Percentiles rank a stretch among this genome's conserved stretches.
These are phyloP conservation scores for Oidiodendron maius DNA, from an alignment of 495 filamentous ascomycete genomes.

Conservation along the genomic window DNA sequence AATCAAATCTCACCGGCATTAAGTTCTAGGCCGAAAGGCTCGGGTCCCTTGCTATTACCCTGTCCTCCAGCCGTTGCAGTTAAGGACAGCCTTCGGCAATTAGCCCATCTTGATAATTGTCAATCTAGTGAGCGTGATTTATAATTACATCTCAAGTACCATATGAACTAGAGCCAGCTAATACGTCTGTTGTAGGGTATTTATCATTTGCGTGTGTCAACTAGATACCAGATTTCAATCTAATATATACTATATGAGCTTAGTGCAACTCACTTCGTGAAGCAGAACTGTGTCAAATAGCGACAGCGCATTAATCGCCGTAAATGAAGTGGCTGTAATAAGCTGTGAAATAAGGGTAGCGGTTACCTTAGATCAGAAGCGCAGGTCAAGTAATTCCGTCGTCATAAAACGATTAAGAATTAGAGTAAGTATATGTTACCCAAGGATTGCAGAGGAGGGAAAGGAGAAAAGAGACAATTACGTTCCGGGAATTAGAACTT, in stretches of 20 bases:
- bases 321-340: not conserved
- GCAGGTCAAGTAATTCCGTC: too few species aligned
- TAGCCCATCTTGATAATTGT: not conserved
- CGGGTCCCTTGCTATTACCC: too few species aligned
- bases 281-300: not conserved
- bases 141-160: not conserved
- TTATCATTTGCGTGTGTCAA: not conserved
- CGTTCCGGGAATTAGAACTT: not conserved
- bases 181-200: not conserved
- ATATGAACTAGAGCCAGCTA: not conserved
- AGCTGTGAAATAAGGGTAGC: not conserved
- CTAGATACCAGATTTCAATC: not conserved
- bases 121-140: not conserved
- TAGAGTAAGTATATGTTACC: too few species aligned
- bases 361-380: not conserved
- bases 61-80: not conserved
- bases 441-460: not conserved
- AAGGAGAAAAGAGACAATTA: not conserved
- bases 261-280: not conserved
- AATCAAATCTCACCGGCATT: not conserved
- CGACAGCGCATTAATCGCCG: not conserved
- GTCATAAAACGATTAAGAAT: too few species aligned
- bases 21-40: not conserved
- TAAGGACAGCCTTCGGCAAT: not conserved
- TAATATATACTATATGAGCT: not conserved